Evolutionary conservation across 192 early-diverging fungal genomes (phyloP).

Genomic region (Mortierella hygrophila): DNA sequence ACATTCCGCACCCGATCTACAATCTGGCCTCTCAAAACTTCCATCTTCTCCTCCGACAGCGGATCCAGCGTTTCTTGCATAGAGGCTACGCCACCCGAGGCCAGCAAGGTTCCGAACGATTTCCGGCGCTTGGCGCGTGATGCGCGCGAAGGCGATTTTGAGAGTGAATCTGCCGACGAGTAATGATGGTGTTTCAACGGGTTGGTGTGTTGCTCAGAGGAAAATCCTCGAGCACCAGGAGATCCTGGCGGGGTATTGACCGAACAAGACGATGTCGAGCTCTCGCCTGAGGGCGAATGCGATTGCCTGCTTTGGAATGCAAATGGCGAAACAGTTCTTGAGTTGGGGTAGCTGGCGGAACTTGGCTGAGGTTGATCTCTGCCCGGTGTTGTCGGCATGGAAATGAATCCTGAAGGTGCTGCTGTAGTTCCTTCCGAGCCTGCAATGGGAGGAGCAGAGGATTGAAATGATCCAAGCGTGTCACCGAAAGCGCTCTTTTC

Average conservation of each 20-base stretch:
- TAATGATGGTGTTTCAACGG: constrained; percentile 39
- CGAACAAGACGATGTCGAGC: constrained; percentile 31
- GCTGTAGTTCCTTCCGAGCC: background rate
- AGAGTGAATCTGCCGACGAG: constrained; percentile 9
- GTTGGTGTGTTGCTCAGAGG: constrained; percentile 1
- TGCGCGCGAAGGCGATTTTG: constrained; percentile 29
- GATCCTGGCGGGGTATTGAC: constrained; percentile 46
- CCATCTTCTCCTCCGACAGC: constrained; percentile 44
- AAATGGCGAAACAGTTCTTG: constrained; percentile 44
- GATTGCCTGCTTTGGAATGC: constrained; percentile 48
- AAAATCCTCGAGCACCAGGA: background rate
- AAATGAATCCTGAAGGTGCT: background rate
- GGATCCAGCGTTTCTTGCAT: background rate
- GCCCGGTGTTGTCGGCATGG: constrained; percentile 15
- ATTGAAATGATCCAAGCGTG: background rate
- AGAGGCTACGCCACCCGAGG: constrained; percentile 31
- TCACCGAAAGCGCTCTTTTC: background rate
- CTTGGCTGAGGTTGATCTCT: background rate
- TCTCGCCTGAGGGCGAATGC: constrained; percentile 38
- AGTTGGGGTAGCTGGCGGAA: constrained; percentile 30
- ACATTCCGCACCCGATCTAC: constrained; percentile 45
- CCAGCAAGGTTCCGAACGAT: constrained; percentile 37
- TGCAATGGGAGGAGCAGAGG: background rate
- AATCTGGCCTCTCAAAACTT: constrained; percentile 36
- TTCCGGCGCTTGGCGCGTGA: constrained; percentile 48